A percentile compares a stretch with the other conserved stretches of the same genome.
phyloP scores from a whole-genome alignment of 108 stramenopile species.

The Phaeodactylum tricornutum region DNA sequence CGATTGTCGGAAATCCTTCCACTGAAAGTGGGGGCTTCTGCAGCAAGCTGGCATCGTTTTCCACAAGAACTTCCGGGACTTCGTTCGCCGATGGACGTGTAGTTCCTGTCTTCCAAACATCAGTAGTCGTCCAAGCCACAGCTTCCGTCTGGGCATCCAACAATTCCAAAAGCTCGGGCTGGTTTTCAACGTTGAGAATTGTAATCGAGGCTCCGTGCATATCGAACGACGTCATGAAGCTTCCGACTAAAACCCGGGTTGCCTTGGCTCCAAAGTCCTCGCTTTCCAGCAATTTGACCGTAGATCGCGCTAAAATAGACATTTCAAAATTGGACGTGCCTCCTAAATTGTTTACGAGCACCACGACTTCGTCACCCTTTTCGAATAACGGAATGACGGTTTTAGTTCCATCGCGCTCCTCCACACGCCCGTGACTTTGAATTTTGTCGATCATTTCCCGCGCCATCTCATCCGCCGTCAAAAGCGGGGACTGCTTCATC shows the following conservation, averaged over 20 bases:
- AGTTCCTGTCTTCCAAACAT: slow-evolving; percentile 23
- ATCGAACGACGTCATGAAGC: slow-evolving; percentile 94
- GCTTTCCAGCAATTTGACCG: slow-evolving; percentile 43
- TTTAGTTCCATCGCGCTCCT: slow-evolving; percentile 6
- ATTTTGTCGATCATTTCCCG: slow-evolving; percentile 64
- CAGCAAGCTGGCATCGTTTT: slow-evolving; percentile 4
- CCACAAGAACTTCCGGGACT: slow-evolving; percentile 36
- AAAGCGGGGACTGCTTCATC: slow-evolving; percentile 46
- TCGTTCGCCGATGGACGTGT: slow-evolving; percentile 38
- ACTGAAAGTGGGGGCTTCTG: slow-evolving; percentile 28
- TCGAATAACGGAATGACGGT: slow-evolving; percentile 47
- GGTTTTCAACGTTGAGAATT: slow-evolving; percentile 52
- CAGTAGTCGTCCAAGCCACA: slow-evolving; percentile 71
- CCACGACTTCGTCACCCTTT: slow-evolving; percentile 51
- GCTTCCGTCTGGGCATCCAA: slow-evolving; percentile 82
- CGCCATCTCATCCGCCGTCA: slow-evolving; percentile 69
- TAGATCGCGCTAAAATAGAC: slow-evolving; percentile 63
- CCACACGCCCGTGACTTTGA: slow-evolving; percentile 44
- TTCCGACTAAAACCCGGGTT: slow-evolving; percentile 66
- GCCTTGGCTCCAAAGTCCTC: slow-evolving; percentile 33
- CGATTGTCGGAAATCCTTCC: slow-evolving; percentile 21
- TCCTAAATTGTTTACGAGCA: slow-evolving; percentile 93
- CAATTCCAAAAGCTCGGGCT: slow-evolving; percentile 22
- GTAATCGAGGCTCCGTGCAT: slow-evolving; percentile 92
- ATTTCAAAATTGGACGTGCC: slow-evolving; percentile 93